These are phyloP conservation scores for Phytophthora macrochlamydospora DNA, from an alignment of 352 stramenopile species.

Conservation along the genomic window DNA sequence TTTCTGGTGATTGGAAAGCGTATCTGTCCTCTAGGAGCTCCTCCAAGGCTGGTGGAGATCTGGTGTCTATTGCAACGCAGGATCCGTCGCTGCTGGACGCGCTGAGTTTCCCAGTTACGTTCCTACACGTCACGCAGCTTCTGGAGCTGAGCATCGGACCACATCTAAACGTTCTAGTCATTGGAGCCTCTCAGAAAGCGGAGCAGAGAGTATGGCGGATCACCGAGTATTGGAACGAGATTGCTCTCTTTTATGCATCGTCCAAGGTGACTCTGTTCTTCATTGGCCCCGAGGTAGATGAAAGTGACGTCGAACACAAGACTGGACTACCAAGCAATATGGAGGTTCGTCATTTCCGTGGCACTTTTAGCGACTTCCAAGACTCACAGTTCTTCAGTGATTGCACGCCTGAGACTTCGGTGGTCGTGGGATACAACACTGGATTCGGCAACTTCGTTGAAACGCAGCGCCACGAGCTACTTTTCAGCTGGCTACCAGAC, in stretches of 20 bases:
- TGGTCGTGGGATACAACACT: constrained; percentile 77
- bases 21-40: constrained; percentile 46
- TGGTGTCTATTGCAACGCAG: constrained; percentile 42
- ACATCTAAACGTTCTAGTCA: constrained; percentile 49
- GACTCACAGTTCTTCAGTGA: constrained; percentile 29
- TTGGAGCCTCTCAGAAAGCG: constrained; percentile 69
- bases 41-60: constrained; percentile 15
- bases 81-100: constrained; percentile 81
- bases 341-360: constrained; percentile 39
- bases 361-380: constrained; percentile 62
- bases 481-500: constrained; percentile 80
- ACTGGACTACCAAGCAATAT: constrained; percentile 27
- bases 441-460: constrained; percentile 85
- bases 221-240: constrained; percentile 73
- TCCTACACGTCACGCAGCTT: constrained; percentile 47
- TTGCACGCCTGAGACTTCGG: constrained; percentile 44
- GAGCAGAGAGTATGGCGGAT: constrained; percentile 73
- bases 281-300: constrained; percentile 61
- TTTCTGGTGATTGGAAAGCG: constrained; percentile 54
- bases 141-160: constrained; percentile 30
- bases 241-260: constrained; percentile 44
- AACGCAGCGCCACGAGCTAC: constrained; percentile 44
- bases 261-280: constrained; percentile 56
- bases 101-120: constrained; percentile 73
- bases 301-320: constrained; percentile 16